phyloP scores from a whole-genome alignment of 164 flowering plant species.

The Tinospora cordifolia region DNA sequence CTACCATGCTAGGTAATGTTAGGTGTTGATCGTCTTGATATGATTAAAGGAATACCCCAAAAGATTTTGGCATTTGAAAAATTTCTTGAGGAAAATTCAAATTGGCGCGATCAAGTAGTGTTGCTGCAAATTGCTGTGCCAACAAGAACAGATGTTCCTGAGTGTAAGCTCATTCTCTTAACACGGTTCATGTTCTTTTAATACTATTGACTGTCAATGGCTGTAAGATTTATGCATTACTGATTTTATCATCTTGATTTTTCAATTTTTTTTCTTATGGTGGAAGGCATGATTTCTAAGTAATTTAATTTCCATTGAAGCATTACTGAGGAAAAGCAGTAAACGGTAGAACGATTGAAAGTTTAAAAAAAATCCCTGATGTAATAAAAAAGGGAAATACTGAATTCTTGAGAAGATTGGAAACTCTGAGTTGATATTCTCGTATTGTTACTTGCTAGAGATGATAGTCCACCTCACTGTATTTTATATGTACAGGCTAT shows the following conservation, averaged over 20 bases:
- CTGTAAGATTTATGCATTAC: background rate
- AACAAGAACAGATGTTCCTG: slow-evolving; percentile 93
- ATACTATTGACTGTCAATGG: background rate
- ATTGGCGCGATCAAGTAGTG: slow-evolving; percentile 78
- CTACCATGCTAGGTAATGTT: slow-evolving; percentile 59
- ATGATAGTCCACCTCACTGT: too few relatives aligned
- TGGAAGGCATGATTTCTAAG: background rate
- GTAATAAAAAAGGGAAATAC: background rate
- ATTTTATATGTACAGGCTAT: background rate
- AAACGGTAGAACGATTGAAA: background rate
- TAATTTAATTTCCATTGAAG: background rate
- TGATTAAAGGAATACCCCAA: slow-evolving; percentile 95
- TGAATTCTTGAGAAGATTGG: background rate
- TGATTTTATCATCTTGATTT: background rate
- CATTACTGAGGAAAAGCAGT: background rate
- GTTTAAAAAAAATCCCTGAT: background rate
- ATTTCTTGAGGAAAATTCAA: slow-evolving; percentile 76
- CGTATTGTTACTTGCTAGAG: background rate
- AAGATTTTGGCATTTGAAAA: slow-evolving; percentile 93
- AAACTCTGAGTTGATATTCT: background rate
- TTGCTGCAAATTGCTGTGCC: slow-evolving; percentile 92
- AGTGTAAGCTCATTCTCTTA: slow-evolving; percentile 43
- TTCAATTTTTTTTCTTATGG: background rate
- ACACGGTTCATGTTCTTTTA: slow-evolving; percentile 7
- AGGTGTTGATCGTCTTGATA: slow-evolving; percentile 94